Evolutionary conservation across 169 alveolate species (phyloP), one percentile per base, ranked within the genome.

Genomic region (Toxoplasma gondii): DNA sequence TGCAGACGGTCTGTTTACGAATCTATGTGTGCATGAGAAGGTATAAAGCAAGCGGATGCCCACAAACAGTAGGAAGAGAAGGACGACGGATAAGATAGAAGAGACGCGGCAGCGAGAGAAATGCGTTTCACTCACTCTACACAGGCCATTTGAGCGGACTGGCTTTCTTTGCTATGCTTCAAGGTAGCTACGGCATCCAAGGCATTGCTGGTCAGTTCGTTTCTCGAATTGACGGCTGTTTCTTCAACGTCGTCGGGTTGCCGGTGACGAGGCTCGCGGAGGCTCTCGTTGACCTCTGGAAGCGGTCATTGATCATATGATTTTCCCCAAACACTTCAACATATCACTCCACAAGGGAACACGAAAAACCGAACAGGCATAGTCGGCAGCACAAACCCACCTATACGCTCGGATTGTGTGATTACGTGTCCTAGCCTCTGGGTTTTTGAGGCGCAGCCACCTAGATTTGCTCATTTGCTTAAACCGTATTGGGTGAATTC

Each of bases 171-270:
- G 58, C 12, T 36, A 12, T 17, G 31, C 64, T 36, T 90, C 41
- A 74, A 90, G 93, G 93, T 9, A 53, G 83, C 49, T 91, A 91
- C 94, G 94, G 90, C 64, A 34, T 91, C 16, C 94, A 74, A 49
- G 94, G 90, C 58, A 22, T 80, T 53, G 94, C 67, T 2, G 88
- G 83, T 43, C 86, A 81, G 53, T 81, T 92, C 31, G 91, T 92
- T 5, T 36, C 70, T 1, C 22, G 88, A 19, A 49, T 92, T 5
- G 70, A 81, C 29, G 94, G 94, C 41, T 92, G 94, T 64, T 29
- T 12, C 91, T 44, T 34, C 43, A 81, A 53, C 91, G 91, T 92
- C 70, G 58, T 81, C 34, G 94, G 94, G 70, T 69, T 92, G 36
- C 94, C 94, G 9, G 88, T 92, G 45, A 36, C 44, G 38, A 31